Conservation (phyloP, 225 moss, liverwort and hornwort species). For the Takakia lepidozioides region DNA sequence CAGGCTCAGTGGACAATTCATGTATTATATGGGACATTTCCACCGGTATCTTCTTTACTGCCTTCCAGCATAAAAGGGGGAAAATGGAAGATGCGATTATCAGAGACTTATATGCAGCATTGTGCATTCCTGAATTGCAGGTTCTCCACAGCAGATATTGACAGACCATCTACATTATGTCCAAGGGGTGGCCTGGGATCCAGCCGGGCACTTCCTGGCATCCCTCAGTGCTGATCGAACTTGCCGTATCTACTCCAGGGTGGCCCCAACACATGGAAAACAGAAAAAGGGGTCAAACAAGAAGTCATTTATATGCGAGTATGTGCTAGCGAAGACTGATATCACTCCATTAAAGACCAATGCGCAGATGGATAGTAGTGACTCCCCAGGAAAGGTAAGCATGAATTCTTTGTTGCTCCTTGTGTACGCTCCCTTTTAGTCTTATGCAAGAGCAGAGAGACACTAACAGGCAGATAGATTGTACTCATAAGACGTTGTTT, state of each 20-base stretch:
- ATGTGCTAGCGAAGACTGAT: conserved; percentile 58
- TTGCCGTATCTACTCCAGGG: conserved; percentile 73
- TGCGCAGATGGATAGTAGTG: conserved; percentile 23
- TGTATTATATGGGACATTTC: conserved; percentile 85
- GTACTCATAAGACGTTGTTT: too few species aligned
- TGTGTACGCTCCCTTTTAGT: too few species aligned
- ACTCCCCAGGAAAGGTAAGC: conserved; percentile 25
- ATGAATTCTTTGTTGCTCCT: too few species aligned
- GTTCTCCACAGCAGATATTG: conserved; percentile 55
- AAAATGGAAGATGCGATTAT: too few species aligned
- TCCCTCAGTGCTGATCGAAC: conserved; percentile 90
- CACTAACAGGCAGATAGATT: too few species aligned
- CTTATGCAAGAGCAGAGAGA: too few species aligned
- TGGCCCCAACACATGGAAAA: conserved; percentile 45
- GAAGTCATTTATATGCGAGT: conserved; percentile 42
- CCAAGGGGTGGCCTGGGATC: conserved; percentile 96
- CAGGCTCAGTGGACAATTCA: conserved; percentile 96
- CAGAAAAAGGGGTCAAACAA: conserved; percentile 27
- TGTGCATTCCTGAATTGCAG: conserved; percentile 31
- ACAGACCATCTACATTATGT: conserved; percentile 88
- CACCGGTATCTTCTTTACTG: conserved; percentile 28
- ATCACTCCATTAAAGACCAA: conserved; percentile 12
- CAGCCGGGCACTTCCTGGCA: conserved; percentile 68
- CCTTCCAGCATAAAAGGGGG: too few species aligned
- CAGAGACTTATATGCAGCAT: too few species aligned